Evolutionary conservation across 495 filamentous ascomycete genomes (phyloP), one percentile per base, ranked within the genome.

Genomic region (Penicillium bovifimosum): DNA sequence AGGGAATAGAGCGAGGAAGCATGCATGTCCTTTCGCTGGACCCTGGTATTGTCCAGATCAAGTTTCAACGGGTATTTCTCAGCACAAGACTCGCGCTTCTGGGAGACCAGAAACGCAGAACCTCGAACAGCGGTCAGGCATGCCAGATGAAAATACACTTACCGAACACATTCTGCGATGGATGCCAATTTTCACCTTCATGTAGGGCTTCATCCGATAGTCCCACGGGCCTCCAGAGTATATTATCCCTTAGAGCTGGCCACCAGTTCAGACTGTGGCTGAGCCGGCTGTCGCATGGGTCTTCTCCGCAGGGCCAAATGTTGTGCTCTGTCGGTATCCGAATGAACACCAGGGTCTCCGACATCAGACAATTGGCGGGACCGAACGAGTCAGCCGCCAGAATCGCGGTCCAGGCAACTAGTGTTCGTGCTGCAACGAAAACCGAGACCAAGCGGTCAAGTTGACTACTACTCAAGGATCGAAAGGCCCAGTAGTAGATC

Each of bases 21-120:
- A 55, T 54, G 73, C 73, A 76, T 70, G 73, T 73, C 66, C 73
- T 76, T 76, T 75, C 73, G 73, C 73, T 76, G 73, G 73, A 74
- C 73, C 73, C 73, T 76, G 73, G 73, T 73, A 76, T 76, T 69
- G 65, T 69, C 73, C 73, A 76, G 73, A 76, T 76, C 73, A 76
- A 76, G 73, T 76, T 76, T 63, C 58, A 74, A 76, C 73, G 73
- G 73, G 76, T 64, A 60, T 64, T 20, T 76, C 73, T 76, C 73
- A 76, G 73, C 70, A 67, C 71, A 60, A 65, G 54, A 50, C 52
- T 56, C 26, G 58, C 48, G 47, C 55, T 55, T 55, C 52, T 39
- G 58, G 62, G 14, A 18, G 27, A 40, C 24, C 35, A 38, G 40
- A 49, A 49, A 3, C 26, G 57, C 55, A 45, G 65, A 62, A 42